Conservation (phyloP, 306 rosid genomes). For the Corylus americana region DNA sequence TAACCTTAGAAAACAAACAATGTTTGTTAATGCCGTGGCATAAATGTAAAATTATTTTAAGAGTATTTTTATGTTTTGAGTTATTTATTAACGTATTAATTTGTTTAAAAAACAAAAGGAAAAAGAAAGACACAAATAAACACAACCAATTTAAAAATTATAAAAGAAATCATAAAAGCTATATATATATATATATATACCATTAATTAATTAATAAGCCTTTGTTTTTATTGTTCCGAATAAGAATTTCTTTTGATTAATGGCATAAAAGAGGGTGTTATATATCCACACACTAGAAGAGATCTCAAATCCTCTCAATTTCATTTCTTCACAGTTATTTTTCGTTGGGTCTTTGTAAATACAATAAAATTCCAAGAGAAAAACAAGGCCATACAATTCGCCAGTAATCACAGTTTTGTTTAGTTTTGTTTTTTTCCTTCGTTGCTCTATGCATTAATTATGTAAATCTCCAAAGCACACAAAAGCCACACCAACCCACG, state of each 20-base stretch:
- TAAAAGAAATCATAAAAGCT: background rate
- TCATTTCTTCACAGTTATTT: conserved; percentile 4
- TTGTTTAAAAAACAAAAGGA: no score
- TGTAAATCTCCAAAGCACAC: background rate
- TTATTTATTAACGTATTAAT: no score
- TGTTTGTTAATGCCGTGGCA: no score
- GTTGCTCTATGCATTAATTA: background rate
- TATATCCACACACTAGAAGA: conserved; percentile 10
- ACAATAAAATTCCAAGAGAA: background rate
- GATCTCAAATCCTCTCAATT: background rate
- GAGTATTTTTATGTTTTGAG: no score
- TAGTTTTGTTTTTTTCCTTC: background rate
- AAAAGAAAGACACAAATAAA: no score
- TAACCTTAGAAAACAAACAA: no score
- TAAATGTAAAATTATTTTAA: no score
- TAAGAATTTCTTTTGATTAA: background rate
- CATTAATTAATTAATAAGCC: no score
- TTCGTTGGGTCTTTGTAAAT: conserved; percentile 5
- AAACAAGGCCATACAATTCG: background rate
- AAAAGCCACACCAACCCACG: background rate
- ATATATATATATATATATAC: background rate
- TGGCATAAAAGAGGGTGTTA: background rate
- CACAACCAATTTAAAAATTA: no score
- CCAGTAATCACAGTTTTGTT: background rate
- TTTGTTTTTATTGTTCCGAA: background rate